phyloP scores from a whole-genome alignment of 306 rosid genomes.

The Prunus mongolica region DNA sequence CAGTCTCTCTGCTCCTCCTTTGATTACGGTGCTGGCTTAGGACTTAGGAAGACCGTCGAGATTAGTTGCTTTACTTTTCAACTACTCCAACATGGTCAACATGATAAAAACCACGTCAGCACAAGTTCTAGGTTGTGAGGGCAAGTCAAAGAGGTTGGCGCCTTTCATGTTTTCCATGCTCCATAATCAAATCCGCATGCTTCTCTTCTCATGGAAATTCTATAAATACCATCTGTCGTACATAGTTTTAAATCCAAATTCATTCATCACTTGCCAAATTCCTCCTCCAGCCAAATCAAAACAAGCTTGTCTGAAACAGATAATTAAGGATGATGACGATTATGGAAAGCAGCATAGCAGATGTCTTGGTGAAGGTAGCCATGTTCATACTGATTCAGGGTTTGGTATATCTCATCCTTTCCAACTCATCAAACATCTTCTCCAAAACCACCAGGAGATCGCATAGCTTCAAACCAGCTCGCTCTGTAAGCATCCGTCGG shows the following conservation, averaged over 20 bases:
- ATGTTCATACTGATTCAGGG: constrained; percentile 61
- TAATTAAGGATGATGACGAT: background rate
- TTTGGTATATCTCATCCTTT: constrained; percentile 77
- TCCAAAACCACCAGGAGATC: constrained; percentile 41
- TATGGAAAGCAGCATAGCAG: constrained; percentile 46
- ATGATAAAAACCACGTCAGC: background rate
- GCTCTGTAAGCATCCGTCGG: constrained; percentile 63
- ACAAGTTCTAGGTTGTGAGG: background rate
- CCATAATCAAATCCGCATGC: background rate
- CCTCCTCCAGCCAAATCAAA: background rate
- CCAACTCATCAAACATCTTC: constrained; percentile 73
- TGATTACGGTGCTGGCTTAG: too few species aligned
- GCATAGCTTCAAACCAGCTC: constrained; percentile 58
- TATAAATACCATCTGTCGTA: too few species aligned
- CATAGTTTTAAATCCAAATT: too few species aligned
- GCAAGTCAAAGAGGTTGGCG: constrained; percentile 1
- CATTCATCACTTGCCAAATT: background rate
- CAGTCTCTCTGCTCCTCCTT: background rate
- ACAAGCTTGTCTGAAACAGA: background rate
- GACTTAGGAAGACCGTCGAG: too few species aligned
- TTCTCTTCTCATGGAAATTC: too few species aligned
- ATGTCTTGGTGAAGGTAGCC: constrained; percentile 52
- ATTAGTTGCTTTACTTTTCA: background rate
- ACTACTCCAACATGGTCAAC: background rate
- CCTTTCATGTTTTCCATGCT: background rate